Base-by-base conservation (phyloP, 1,284 basidiomycete species). In the Trametes versicolor region DNA sequence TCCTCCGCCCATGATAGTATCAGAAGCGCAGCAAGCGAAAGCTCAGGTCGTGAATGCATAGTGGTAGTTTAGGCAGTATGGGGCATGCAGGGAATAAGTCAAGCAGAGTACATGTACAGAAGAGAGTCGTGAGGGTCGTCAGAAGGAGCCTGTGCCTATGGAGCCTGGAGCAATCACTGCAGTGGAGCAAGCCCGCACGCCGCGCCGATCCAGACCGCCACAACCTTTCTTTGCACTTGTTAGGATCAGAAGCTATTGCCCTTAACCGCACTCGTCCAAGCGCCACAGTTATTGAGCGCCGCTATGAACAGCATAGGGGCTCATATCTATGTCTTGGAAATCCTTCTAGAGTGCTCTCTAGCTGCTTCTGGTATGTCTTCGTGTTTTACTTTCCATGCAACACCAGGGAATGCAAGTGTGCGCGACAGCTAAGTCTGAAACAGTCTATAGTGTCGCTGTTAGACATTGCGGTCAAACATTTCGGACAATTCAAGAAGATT, bases 181-280 rank as follows among this genome's bases (percentile, higher is more conserved):
- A 25, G 41, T 27, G 47, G 47, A 36, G 32, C 47, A 47, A 45
- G 39, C 55, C 23, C 21, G 47, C 10, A 10, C 37, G 12, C 37
- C 15, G 63, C 57, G 60, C 51, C 36, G 58, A 52, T 58, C 65
- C 64, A 67, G 62, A 53, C 56, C 63, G 63, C 60, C 49, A 51
- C 41, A 63, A 47, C 54, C 49, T 58, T 43, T 56, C 59, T 72
- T 73, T 73, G 71, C 65, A 48, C 64, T 43, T 73, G 71, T 73
- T 73, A 72, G 70, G 65, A 71, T 72, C 69, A 57, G 29, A 71
- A 63, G 72, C 71, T 56, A 60, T 67, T 47, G 64, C 21, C 68
- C 65, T 57, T 63, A 65, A 68, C 67, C 34, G 9, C 56, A 34
- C 59, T 61, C 60, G 13, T 60, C 60, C 55, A 27, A 19, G n/a